Conservation (phyloP, 306 rosid species). For the Gillenia trifoliata region DNA sequence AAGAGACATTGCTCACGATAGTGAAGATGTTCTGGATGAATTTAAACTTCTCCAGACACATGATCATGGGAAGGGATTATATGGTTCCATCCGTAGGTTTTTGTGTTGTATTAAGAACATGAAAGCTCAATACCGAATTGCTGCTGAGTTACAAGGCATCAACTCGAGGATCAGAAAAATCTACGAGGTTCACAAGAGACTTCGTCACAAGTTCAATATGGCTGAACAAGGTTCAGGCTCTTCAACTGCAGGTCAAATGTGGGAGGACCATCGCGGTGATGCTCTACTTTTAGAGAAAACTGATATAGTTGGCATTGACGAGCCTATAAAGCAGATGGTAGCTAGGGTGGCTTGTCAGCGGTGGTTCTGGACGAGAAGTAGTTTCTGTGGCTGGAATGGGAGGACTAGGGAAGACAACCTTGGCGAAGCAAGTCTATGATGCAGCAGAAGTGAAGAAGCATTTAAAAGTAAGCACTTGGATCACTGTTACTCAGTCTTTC, state of each 20-base stretch:
- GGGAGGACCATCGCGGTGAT: conserved; percentile 38
- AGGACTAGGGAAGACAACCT: conserved; percentile 57
- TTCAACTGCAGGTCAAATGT: conserved; percentile 8
- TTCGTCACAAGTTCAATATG: not conserved
- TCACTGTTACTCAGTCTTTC: not conserved
- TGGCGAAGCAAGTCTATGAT: conserved; percentile 40
- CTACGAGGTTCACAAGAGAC: conserved; percentile 5
- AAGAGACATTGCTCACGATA: not conserved
- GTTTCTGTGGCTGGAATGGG: conserved; percentile 53
- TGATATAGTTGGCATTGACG: conserved; percentile 46
- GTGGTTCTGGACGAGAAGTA: conserved; percentile 26
- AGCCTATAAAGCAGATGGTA: conserved; percentile 30
- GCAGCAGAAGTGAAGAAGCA: not conserved
- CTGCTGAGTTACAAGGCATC: conserved; percentile 16
- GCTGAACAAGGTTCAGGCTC: conserved; percentile 19
- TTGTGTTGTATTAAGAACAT: conserved; percentile 18
- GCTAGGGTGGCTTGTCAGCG: conserved; percentile 26
- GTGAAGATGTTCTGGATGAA: not conserved
- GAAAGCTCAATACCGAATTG: conserved; percentile 11
- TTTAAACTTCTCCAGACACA: not conserved
- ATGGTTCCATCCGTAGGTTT: not conserved
- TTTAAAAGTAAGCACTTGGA: not conserved
- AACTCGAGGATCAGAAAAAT: conserved; percentile 12
- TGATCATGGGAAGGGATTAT: not conserved
- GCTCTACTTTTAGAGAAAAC: conserved; percentile 49